Evolutionary conservation across 108 stramenopile genomes (phyloP), one percentile per base, ranked within the genome.

Genomic region (Nannochloropsis granulata): DNA sequence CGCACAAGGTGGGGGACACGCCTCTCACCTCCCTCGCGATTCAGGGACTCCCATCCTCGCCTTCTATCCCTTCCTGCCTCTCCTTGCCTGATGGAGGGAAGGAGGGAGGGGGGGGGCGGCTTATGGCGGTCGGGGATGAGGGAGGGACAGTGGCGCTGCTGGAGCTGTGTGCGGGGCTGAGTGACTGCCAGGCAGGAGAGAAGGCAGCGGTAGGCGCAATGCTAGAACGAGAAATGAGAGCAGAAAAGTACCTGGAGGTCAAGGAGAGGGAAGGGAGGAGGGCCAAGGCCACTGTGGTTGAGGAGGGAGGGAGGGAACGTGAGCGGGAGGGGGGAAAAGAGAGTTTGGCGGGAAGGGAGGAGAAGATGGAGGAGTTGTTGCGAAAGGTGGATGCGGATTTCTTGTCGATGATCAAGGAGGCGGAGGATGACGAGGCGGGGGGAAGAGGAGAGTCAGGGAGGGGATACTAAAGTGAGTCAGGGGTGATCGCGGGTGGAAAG

Each of bases 181-280:
- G 92, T 13, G 25, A 43, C 21, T 85, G 89, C 42, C 92, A 92
- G 81, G 83, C 85, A 16, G 89, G 94, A 83, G 95, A 95, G 84
- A 94, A 94, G 85, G 82, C 81, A 21, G 88, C 91, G 25, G 92
- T 94, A 44, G 92, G 86, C 45, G 85, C 90, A 43, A 94, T 95
- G 91, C 89, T 95, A 79, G 94, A 94, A 85, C 84, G 94, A 34
- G 95, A 95, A 84, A 94, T 92, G 71, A 93, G 93, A 89, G 90
- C 92, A 79, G 94, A 94, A 87, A 94, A 94, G 83, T 93, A 93
- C 89, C 88, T 95, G 43, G 93, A 93, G 86, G 86, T 89, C 13
- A 80, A 92, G 14, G 91, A 92, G 43, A 84, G 89, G 42, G 92
- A 93, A 24, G 83, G 92, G 16, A 84, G 85, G n/a, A n/a, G n/a